Conservation (phyloP, 768 basidiomycete genomes). For the Trametes cinnabarina region DNA sequence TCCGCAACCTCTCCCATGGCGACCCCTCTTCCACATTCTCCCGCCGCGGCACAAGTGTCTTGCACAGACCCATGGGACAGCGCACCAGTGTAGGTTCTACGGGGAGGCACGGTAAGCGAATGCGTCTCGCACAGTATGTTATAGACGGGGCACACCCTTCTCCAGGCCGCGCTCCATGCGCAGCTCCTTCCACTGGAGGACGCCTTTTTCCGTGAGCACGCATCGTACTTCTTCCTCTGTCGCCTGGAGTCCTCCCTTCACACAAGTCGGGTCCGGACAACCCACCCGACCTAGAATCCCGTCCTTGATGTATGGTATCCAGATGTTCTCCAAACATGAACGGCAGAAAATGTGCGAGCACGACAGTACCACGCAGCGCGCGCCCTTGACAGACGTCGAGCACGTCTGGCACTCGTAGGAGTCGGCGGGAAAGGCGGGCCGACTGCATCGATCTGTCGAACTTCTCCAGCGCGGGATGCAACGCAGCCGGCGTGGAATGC, state of each 20-base stretch:
- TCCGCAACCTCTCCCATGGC: constrained; percentile 70
- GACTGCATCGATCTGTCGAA: constrained; percentile 49
- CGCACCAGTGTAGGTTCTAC: constrained; percentile 75
- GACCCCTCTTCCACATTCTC: constrained; percentile 48
- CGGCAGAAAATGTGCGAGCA: constrained; percentile 85
- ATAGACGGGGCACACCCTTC: constrained; percentile 45
- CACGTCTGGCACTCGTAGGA: constrained; percentile 79
- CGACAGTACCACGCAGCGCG: constrained; percentile 63
- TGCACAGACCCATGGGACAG: constrained; percentile 80
- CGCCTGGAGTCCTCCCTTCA: constrained; percentile 60
- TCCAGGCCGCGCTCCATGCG: constrained; percentile 71
- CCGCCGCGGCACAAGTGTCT: constrained; percentile 69
- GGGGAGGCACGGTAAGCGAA: not conserved
- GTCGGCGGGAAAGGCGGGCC: constrained; percentile 54
- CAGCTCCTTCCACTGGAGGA: constrained; percentile 76
- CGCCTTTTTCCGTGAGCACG: constrained; percentile 62
- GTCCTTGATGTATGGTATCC: constrained; percentile 77
- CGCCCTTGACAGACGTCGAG: constrained; percentile 69
- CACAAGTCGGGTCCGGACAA: constrained; percentile 78
- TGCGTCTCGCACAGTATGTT: not conserved
- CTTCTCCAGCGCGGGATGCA: constrained; percentile 47
- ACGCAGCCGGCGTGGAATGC: constrained; percentile 55
- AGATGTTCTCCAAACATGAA: constrained; percentile 74
- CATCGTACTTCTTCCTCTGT: constrained; percentile 70
- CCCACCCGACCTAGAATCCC: constrained; percentile 74